These are phyloP conservation scores for Protomyces pachydermus DNA, from an alignment of 1,139 yeast genomes.

Conservation along the genomic window DNA sequence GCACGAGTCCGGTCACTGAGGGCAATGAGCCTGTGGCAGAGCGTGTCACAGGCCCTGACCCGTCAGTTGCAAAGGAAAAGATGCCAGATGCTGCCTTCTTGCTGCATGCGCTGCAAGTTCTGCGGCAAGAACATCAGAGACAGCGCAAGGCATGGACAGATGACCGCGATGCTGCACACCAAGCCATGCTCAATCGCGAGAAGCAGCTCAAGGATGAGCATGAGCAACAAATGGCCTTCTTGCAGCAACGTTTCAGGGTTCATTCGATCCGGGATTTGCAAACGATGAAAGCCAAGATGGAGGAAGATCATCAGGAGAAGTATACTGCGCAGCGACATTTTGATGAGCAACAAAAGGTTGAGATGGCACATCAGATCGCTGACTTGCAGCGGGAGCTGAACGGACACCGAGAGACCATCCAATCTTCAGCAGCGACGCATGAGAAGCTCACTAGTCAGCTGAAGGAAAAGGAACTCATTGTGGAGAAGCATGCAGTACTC, in stretches of 20 bases:
- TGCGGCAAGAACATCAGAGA: background rate
- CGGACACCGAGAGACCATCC: too few species aligned
- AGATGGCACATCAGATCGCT: background rate
- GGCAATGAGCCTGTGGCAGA: background rate
- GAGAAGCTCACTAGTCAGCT: background rate
- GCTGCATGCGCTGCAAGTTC: constrained; percentile 1
- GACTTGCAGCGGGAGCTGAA: background rate
- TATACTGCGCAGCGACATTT: background rate
- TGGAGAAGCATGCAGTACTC: background rate
- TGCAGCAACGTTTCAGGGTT: background rate
- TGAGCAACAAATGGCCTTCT: background rate
- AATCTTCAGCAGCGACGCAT: background rate
- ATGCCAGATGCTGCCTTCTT: background rate
- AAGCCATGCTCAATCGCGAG: background rate
- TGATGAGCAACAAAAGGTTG: background rate
- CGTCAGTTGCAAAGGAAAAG: background rate
- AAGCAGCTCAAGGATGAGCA: background rate
- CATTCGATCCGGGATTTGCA: background rate
- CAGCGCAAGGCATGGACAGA: background rate
- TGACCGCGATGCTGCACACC: background rate
- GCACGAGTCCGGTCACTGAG: background rate
- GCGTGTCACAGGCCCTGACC: background rate
- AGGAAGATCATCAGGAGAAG: background rate
- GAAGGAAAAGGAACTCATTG: background rate
- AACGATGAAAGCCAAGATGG: background rate